Evolutionary conservation across 441 rosid genomes (phyloP).

Genomic region (Populus trichocarpa): DNA sequence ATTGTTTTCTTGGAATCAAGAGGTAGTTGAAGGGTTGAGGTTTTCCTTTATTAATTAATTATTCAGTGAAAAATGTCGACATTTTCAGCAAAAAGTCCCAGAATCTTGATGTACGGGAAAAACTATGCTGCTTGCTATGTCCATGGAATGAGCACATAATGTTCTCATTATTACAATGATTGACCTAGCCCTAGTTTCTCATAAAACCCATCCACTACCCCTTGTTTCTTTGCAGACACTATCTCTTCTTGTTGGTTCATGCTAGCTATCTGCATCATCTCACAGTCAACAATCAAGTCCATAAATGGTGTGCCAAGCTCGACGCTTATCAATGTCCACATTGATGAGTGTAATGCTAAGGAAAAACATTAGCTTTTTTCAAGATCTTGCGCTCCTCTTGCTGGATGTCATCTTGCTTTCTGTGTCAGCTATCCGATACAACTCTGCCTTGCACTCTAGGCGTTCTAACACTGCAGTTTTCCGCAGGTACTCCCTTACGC

Average conservation of each 20-base stretch:
- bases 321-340: neutral
- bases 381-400: slow-evolving; percentile 30
- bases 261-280: too few species aligned
- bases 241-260: too few species aligned
- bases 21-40: too few species aligned
- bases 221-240: too few species aligned
- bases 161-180: slow-evolving; percentile 35
- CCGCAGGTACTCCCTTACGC: slow-evolving; percentile 14
- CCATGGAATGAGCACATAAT: slow-evolving; percentile 33
- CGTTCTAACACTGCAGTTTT: slow-evolving; percentile 15
- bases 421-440: slow-evolving; percentile 30
- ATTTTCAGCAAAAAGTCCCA: slow-evolving; percentile 5
- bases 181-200: neutral
- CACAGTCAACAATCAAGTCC: neutral
- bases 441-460: slow-evolving; percentile 13
- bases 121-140: neutral
- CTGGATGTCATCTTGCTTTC: slow-evolving; percentile 26
- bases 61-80: slow-evolving; percentile 35
- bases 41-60: neutral
- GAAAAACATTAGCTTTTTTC: slow-evolving; percentile 30
- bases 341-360: slow-evolving; percentile 33
- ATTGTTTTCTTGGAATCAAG: too few species aligned
- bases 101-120: neutral
- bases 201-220: neutral
- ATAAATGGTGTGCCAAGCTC: neutral